A percentile compares a stretch with the other conserved stretches of the same genome.
phyloP scores from a whole-genome alignment of 768 basidiomycete genomes.

The Xerocomellus dryophilus region DNA sequence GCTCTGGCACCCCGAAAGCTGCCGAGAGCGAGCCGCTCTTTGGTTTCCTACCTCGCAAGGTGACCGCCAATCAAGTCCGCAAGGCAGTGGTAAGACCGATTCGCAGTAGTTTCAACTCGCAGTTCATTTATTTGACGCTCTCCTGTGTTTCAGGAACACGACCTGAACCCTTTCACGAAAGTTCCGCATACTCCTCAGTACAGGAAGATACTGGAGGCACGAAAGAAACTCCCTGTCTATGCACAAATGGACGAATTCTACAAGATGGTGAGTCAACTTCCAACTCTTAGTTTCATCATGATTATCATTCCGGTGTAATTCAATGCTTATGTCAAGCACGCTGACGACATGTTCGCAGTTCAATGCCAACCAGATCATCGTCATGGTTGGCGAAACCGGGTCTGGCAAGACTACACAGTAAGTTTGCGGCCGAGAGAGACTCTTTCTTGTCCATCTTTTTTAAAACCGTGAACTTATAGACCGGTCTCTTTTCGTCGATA shows the following conservation, averaged over 20 bases:
- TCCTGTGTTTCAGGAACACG: constrained; percentile 53
- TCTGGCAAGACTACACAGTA: constrained; percentile 96
- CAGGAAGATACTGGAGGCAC: constrained; percentile 76
- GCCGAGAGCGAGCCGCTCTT: constrained; percentile 57
- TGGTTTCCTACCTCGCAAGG: constrained; percentile 71
- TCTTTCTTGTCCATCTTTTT: constrained; percentile 19
- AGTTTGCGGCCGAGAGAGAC: constrained; percentile 33
- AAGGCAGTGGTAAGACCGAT: constrained; percentile 59
- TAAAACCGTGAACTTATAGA: constrained; percentile 27
- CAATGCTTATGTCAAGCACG: not conserved
- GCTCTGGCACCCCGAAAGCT: constrained; percentile 5
- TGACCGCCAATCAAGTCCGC: constrained; percentile 61
- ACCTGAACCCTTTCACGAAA: constrained; percentile 87
- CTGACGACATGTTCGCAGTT: constrained; percentile 19
- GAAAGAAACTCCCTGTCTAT: constrained; percentile 90
- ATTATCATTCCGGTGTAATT: not conserved
- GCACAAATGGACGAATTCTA: constrained; percentile 92
- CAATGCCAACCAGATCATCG: constrained; percentile 66
- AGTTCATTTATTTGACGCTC: not conserved
- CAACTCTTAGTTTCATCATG: not conserved
- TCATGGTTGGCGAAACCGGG: constrained; percentile 93
- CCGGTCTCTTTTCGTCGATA: constrained; percentile 37
- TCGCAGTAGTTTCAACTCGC: not conserved
- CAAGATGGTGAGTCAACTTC: constrained; percentile 63
- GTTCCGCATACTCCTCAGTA: constrained; percentile 73